Conservation (phyloP, 2,329 filamentous ascomycete genomes). For the Penicillium sp. region DNA sequence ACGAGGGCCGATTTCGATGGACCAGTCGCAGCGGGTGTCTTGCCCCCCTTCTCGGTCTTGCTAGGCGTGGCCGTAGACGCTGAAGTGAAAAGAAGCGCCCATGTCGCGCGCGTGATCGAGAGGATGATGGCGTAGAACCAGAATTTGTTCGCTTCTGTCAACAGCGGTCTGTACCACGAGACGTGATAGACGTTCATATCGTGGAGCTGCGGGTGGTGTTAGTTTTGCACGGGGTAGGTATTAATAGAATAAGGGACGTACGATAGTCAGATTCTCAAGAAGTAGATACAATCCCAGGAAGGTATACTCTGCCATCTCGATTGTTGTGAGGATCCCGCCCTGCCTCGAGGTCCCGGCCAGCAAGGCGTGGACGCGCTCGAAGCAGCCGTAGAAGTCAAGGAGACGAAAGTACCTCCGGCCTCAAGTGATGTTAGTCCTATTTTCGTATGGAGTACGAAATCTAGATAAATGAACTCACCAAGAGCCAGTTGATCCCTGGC, state of each 20-base stretch:
- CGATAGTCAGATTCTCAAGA: conserved; percentile 66
- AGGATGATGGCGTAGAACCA: conserved; percentile 68
- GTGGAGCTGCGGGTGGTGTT: conserved; percentile 36
- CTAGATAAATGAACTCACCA: conserved; percentile 36
- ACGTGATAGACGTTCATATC: conserved; percentile 56
- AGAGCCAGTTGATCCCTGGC: conserved; percentile 50
- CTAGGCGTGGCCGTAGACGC: not conserved
- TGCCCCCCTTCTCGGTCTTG: not conserved
- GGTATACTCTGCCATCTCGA: conserved; percentile 61
- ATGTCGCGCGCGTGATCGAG: conserved; percentile 45
- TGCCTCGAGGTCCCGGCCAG: conserved; percentile 19
- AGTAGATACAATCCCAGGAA: conserved; percentile 69
- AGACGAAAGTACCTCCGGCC: conserved; percentile 67
- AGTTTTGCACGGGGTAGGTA: not conserved
- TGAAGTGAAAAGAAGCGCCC: conserved; percentile 21
- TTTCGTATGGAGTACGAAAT: conserved; percentile 6
- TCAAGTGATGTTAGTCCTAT: conserved; percentile 20
- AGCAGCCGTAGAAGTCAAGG: conserved; percentile 68
- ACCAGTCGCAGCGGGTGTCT: not conserved
- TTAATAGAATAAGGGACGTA: conserved; percentile 36
- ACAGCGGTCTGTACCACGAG: conserved; percentile 50
- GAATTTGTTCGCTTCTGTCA: conserved; percentile 67
- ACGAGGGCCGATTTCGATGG: conserved; percentile 35
- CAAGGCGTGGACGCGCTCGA: conserved; percentile 57
- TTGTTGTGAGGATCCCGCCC: conserved; percentile 36